Percentiles rank a stretch among this genome's conserved stretches.
Evolutionary conservation across 192 early-diverging fungal species (phyloP).

Genomic region (Linnemannia exigua): DNA sequence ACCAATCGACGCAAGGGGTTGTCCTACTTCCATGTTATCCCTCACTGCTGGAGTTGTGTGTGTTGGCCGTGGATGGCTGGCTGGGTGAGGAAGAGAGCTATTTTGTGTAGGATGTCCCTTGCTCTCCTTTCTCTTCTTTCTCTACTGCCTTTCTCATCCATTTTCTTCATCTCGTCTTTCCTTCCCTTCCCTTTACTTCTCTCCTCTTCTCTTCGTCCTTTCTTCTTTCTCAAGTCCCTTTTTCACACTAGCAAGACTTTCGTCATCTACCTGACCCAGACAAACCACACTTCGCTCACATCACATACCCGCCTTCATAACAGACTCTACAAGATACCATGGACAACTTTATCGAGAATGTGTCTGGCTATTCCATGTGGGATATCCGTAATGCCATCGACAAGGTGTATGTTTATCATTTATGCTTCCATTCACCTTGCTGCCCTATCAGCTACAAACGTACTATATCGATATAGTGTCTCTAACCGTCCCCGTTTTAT

Average conservation of each 20-base stretch:
- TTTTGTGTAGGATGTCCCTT: not conserved
- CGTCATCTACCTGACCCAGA: not conserved
- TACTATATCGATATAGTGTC: not conserved
- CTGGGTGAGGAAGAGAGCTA: not conserved
- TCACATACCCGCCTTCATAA: not conserved
- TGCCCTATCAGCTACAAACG: not conserved
- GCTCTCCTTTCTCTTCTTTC: not conserved
- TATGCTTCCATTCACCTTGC: not conserved
- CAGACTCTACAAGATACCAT: conserved; percentile 19
- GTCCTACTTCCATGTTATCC: not conserved
- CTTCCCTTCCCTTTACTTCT: no score
- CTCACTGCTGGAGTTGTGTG: not conserved
- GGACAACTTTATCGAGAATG: conserved; percentile 58
- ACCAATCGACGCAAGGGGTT: conserved; percentile 1
- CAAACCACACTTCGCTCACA: not conserved
- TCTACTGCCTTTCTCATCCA: not conserved
- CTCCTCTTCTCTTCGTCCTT: no score
- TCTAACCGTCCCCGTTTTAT: not conserved
- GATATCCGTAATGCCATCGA: conserved; percentile 57
- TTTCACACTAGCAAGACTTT: not conserved
- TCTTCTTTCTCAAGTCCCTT: not conserved
- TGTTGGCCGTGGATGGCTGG: conserved; percentile 8
- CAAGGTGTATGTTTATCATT: conserved; percentile 35
- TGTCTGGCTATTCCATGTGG: conserved; percentile 58
- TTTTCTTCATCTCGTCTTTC: not conserved